Evolutionary conservation across 2,329 filamentous ascomycete species (phyloP).

Genomic region (Periconia macrospinosa): DNA sequence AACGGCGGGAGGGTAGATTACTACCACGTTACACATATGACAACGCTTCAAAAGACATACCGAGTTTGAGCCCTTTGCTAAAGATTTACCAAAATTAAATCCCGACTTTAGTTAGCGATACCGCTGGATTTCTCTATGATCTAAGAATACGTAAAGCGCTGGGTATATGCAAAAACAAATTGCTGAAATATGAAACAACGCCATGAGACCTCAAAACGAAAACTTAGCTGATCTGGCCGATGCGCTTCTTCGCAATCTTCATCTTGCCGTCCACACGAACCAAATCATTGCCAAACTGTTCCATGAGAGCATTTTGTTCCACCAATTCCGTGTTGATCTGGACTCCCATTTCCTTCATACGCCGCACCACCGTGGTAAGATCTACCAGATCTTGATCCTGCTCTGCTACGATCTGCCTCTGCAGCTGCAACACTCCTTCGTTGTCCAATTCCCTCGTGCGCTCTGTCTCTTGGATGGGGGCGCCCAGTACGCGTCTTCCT

Average conservation of each 20-base stretch:
- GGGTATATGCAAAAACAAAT: background rate
- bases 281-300: conserved; percentile 66
- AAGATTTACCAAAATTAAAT: too few species aligned
- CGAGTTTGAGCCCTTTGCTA: too few species aligned
- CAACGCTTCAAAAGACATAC: too few species aligned
- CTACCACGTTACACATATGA: too few species aligned
- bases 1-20: too few species aligned
- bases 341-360: conserved; percentile 77
- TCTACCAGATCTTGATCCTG: conserved; percentile 74
- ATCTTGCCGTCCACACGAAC: conserved; percentile 70
- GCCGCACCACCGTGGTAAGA: conserved; percentile 67
- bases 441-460: conserved; percentile 78
- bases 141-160: too few species aligned
- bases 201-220: background rate
- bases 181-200: background rate
- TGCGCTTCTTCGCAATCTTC: conserved; percentile 71
- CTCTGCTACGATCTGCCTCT: conserved; percentile 71
- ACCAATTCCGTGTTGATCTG: conserved; percentile 75
- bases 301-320: conserved; percentile 72
- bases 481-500: conserved; percentile 65
- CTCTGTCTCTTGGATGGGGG: conserved; percentile 72
- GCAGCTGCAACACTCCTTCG: conserved; percentile 70
- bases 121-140: too few species aligned
- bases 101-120: too few species aligned
- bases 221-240: conserved; percentile 59